Base-by-base conservation (phyloP, 257 asterid species). In the Nicotiana benthamiana region DNA sequence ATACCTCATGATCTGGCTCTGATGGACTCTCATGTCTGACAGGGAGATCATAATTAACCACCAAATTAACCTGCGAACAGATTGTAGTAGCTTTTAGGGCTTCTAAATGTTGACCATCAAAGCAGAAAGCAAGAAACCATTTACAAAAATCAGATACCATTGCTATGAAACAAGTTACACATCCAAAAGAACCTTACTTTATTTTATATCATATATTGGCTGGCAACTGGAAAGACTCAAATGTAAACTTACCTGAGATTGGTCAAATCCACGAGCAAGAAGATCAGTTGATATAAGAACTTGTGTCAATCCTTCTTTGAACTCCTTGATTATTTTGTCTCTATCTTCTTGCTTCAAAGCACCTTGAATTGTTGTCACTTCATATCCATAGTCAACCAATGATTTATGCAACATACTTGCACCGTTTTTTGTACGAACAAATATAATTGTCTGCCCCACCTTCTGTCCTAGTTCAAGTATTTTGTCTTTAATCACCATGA, bases 191-290 rank as follows among this genome's bases (percentile, higher is more conserved):
- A 72, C 15, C 59, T 43, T 22, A 3, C 1, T 70, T n/a, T 20
- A 72, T 13, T 46, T 32, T 24, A 72, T 13, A 46, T 18, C 36
- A 70, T 22, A 72, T 20, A 36, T 46, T 20, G 78, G 34, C n/a
- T 72, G 40, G 36, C 24, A 46, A 72, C 78, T 24, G 40, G 60
- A 72, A 70, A 34, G 67, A 22, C 32, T 62, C 52, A 54, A 59
- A 20, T 27, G 13, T 18, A 57, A 46, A 75, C 62, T 77, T 70
- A 93, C 99, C 97, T 91, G 96, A 27, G 86, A 72, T 88, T 95
- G 99, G 85, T 95, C 99, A 86, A 95, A 95, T 52, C 99, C 98
- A 60, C 99, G 92, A 81, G 99, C 92, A 51, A 95, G 97, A 83
- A 95, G 85, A 87, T 95, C 98, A 17, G 99, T 95, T 66, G 98